Evolutionary conservation across 306 rosid genomes (phyloP).

Genomic region (Vachellia pachyceras): DNA sequence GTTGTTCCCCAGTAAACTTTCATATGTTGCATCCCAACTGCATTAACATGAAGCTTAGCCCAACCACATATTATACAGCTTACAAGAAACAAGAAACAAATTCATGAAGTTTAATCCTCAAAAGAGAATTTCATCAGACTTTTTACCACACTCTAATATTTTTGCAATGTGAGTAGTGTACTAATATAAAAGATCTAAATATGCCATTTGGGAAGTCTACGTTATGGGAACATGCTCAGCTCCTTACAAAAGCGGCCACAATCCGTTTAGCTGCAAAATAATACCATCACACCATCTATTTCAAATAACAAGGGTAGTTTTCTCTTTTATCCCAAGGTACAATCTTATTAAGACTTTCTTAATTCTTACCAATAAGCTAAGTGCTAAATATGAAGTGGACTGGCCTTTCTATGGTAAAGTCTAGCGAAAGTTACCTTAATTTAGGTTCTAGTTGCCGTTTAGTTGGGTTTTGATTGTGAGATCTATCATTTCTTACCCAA

Average conservation of each 20-base stretch:
- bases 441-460: slow-evolving; percentile 64
- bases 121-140: neutral
- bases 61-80: too few species aligned
- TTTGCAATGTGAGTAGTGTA: neutral
- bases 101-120: slow-evolving; percentile 26
- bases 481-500: slow-evolving; percentile 63
- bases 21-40: slow-evolving; percentile 77
- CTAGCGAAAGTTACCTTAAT: slow-evolving; percentile 53
- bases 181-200: neutral
- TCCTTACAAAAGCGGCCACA: neutral
- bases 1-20: slow-evolving; percentile 68
- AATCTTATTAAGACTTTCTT: too few species aligned
- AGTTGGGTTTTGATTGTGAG: slow-evolving; percentile 40
- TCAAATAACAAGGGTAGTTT: neutral
- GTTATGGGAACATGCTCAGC: neutral
- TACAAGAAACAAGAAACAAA: slow-evolving; percentile 24
- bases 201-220: neutral
- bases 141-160: neutral
- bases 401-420: too few species aligned
- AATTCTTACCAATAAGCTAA: too few species aligned
- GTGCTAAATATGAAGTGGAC: too few species aligned
- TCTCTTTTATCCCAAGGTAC: neutral
- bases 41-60: slow-evolving; percentile 43
- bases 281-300: neutral
- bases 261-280: neutral